Evolutionary conservation across 2,329 filamentous ascomycete genomes (phyloP), one percentile per base, ranked within the genome.

Genomic region (Hymenoscyphus scutula): DNA sequence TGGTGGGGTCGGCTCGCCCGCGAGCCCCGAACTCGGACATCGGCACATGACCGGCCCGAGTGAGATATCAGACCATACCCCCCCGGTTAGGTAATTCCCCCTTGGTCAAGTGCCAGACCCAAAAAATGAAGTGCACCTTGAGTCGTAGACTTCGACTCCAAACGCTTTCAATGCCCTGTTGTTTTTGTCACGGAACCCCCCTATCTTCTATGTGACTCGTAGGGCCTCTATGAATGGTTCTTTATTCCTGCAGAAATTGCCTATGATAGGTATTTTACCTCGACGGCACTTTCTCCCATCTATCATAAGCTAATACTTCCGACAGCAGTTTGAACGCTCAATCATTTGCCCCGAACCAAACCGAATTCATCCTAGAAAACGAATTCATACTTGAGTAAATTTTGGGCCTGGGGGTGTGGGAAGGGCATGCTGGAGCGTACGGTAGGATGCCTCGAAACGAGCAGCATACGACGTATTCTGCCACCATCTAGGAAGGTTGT

Each of bases 361-460:
- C 2, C 19, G 23, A 13, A 51, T 25, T 11, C 29, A 37, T 10
- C 27, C 56, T 29, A 27, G 27, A 58, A 34, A 19, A 32, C 56
- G 11, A 48, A 58, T 17, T n/a, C 13, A 13, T 3, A 32, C 53
- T 19, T 48, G 45, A 25, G 45, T 23, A 51, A 51, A 4, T 11
- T 23, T 19, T 51, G 45, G 41, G n/a, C 10, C 32, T 15, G 61
- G 54, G 61, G 53, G 58, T 53, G 62, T 59, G 62, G 62, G 65
- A 65, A 75, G 76, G 77, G 77, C 73, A 85, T 85, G 83, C 81
- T 85, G 74, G 82, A 85, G 81, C 81, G 81, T 70, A 81, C 81
- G 73, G 79, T 80, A 74, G 77, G 78, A 83, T 85, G 81, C 71
- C 69, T 74, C 76, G 79, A 85, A 78, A 78, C 83, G 77, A 78